Conservation (phyloP, 2,329 filamentous ascomycete genomes). For the Blumeria hordei region DNA sequence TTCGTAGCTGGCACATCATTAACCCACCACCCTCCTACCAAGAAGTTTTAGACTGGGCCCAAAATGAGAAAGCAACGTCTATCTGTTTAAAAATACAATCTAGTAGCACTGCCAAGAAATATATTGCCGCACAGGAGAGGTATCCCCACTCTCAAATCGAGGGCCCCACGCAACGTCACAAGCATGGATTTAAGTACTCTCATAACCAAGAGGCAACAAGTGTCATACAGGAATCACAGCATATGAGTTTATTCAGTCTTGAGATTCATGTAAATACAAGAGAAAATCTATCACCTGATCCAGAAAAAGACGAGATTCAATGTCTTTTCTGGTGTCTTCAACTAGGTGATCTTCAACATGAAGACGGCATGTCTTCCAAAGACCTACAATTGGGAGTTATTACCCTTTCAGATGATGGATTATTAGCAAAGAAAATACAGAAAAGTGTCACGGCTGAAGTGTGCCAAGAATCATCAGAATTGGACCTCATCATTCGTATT, state of each 20-base stretch:
- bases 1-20: slow-evolving; percentile 56
- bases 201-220: slow-evolving; percentile 51
- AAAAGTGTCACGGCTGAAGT: slow-evolving; percentile 39
- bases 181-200: slow-evolving; percentile 65
- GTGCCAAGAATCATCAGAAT: slow-evolving; percentile 51
- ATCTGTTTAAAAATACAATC: slow-evolving; percentile 6
- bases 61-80: slow-evolving; percentile 12
- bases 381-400: slow-evolving; percentile 45
- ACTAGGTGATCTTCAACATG: slow-evolving; percentile 37
- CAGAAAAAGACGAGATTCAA: slow-evolving; percentile 68
- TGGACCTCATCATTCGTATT: slow-evolving; percentile 66
- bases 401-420: slow-evolving; percentile 38
- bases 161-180: slow-evolving; percentile 61
- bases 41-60: slow-evolving; percentile 49
- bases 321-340: slow-evolving; percentile 82
- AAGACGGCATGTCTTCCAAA: slow-evolving; percentile 23
- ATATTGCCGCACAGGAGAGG: slow-evolving; percentile 6
- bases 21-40: slow-evolving; percentile 40
- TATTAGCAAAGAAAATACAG: slow-evolving; percentile 33
- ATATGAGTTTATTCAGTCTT: slow-evolving; percentile 92
- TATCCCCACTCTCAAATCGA: slow-evolving; percentile 58
- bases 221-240: slow-evolving; percentile 63
- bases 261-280: slow-evolving; percentile 82
- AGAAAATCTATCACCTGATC: slow-evolving; percentile 60
- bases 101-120: neutral